These are phyloP conservation scores for Aristolochia contorta DNA, from an alignment of 164 flowering plant species.

Conservation along the genomic window DNA sequence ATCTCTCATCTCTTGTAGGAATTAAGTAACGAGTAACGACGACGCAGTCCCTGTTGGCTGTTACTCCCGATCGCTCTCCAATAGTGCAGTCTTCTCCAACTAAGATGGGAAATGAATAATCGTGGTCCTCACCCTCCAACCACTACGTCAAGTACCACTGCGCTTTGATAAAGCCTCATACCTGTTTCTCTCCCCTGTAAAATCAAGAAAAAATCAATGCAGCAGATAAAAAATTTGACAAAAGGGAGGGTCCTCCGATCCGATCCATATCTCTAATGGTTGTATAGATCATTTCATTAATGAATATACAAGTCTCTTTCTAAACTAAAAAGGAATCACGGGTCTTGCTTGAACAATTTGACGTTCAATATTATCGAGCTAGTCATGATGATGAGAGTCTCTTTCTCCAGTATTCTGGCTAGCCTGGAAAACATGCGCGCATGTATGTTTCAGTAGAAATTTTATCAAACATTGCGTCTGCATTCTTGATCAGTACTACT, in stretches of 20 bases:
- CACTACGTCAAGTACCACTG: not conserved
- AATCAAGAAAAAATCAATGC: not conserved
- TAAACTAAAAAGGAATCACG: not conserved
- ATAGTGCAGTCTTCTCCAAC: not conserved
- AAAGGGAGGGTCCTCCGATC: too few relatives aligned
- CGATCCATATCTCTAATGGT: too few relatives aligned
- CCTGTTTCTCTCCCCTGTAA: constrained; percentile 3
- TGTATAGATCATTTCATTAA: not conserved
- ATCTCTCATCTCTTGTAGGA: not conserved
- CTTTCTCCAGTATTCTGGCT: too few relatives aligned
- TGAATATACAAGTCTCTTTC: not conserved
- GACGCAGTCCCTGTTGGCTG: not conserved
- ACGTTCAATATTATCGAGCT: not conserved
- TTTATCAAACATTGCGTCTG: too few relatives aligned
- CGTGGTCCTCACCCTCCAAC: constrained; percentile 4
- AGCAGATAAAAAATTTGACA: not conserved
- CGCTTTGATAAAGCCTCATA: constrained; percentile 5
- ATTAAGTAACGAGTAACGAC: not conserved
- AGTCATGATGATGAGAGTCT: too few relatives aligned
- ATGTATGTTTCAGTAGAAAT: too few relatives aligned
- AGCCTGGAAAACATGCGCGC: too few relatives aligned
- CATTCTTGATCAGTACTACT: too few relatives aligned
- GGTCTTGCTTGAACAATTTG: not conserved
- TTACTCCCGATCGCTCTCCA: constrained; percentile 1
- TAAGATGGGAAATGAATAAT: not conserved